phyloP scores from a whole-genome alignment of 768 basidiomycete genomes.

The Trametes cinnabarina region DNA sequence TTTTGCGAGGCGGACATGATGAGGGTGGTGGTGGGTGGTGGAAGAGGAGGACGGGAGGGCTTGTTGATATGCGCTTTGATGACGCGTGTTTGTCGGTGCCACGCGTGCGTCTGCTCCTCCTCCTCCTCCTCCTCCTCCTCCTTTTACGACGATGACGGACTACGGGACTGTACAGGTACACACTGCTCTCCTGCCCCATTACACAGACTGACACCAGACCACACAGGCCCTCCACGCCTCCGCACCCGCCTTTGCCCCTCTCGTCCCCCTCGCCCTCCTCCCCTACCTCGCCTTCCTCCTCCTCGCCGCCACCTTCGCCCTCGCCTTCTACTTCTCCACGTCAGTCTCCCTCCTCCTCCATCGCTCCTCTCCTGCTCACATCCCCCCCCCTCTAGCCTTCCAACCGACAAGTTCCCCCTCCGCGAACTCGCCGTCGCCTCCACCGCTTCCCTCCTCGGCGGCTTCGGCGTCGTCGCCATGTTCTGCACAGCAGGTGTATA shows the following conservation, averaged over 20 bases:
- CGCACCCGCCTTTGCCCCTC: slow-evolving; percentile 69
- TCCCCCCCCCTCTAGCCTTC: slow-evolving; percentile 54
- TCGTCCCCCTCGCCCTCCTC: slow-evolving; percentile 63
- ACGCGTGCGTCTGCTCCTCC: slow-evolving; percentile 42
- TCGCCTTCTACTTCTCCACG: slow-evolving; percentile 91
- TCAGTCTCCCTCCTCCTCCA: slow-evolving; percentile 34
- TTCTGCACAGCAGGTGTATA: slow-evolving; percentile 86
- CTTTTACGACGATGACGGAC: slow-evolving; percentile 48
- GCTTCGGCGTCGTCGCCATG: slow-evolving; percentile 86
- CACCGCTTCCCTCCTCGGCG: slow-evolving; percentile 75
- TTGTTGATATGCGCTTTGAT: slow-evolving; percentile 46
- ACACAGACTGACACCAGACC: background rate
- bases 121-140: slow-evolving; percentile 16
- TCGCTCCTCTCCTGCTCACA: slow-evolving; percentile 10
- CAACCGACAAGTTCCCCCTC: slow-evolving; percentile 62
- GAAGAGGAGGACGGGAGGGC: slow-evolving; percentile 12
- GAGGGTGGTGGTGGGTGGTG: slow-evolving; percentile 21
- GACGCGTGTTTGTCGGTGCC: slow-evolving; percentile 58
- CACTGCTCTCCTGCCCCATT: slow-evolving; percentile 1
- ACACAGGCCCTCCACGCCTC: slow-evolving; percentile 59
- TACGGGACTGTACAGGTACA: slow-evolving; percentile 57
- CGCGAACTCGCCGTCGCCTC: slow-evolving; percentile 70
- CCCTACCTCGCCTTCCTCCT: slow-evolving; percentile 75
- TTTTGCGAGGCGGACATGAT: slow-evolving; percentile 78
- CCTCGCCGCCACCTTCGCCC: slow-evolving; percentile 72